These are phyloP conservation scores for Suillus tomentosus DNA, from an alignment of 768 basidiomycete species.

Conservation along the genomic window DNA sequence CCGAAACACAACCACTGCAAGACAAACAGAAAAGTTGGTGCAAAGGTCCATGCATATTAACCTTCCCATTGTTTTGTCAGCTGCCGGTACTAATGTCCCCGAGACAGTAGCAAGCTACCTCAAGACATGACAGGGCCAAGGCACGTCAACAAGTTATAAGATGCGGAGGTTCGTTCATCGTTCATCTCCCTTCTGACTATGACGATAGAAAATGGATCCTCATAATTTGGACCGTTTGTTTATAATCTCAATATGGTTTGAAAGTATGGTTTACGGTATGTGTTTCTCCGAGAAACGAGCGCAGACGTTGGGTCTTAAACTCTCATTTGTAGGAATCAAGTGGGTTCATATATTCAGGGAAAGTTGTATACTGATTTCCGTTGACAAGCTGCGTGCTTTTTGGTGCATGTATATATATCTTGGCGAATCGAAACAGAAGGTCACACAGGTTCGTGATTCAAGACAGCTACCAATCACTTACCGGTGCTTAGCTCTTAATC, in stretches of 20 bases:
- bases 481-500: background rate
- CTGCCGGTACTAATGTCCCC: background rate
- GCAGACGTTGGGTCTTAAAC: background rate
- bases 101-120: slow-evolving; percentile 2
- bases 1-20: background rate
- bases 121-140: slow-evolving; percentile 5
- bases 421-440: background rate
- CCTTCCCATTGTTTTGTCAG: slow-evolving; percentile 2
- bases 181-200: background rate
- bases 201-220: background rate
- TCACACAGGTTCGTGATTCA: slow-evolving; percentile 8
- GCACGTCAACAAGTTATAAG: slow-evolving; percentile 2
- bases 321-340: slow-evolving; percentile 11
- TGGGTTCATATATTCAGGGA: background rate
- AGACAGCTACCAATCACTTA: background rate
- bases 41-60: background rate
- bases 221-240: slow-evolving; percentile 5
- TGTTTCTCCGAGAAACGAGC: too few species aligned
- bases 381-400: slow-evolving; percentile 13
- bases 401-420: slow-evolving; percentile 10
- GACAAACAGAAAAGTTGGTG: background rate
- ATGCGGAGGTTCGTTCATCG: background rate
- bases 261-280: slow-evolving; percentile 10
- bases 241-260: slow-evolving; percentile 9
- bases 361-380: background rate